A percentile compares a stretch with the other conserved stretches of the same genome.
phyloP scores from a whole-genome alignment of 192 early-diverging fungal species.

The Thamnidium elegans region DNA sequence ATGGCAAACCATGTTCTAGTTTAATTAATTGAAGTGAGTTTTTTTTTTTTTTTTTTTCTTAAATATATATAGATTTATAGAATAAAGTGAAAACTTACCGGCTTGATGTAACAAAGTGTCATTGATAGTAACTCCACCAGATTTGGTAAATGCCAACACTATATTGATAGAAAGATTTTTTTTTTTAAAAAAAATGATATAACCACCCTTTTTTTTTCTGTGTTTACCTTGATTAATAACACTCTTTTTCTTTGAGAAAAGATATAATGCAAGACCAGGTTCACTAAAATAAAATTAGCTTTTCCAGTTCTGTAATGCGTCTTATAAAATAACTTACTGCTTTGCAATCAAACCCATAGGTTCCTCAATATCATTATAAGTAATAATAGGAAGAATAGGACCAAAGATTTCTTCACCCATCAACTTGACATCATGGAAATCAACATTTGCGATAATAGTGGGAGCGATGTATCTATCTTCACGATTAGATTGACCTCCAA shows the following conservation, averaged over 20 bases:
- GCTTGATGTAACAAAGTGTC: constrained; percentile 69
- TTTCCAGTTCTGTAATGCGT: background rate
- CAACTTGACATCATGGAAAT: constrained; percentile 44
- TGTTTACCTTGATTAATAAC: constrained; percentile 27
- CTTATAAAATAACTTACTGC: constrained; percentile 22
- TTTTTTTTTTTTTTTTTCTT: too few relatives aligned
- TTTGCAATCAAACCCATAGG: constrained; percentile 60
- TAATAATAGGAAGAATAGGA: constrained; percentile 81
- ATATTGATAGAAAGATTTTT: constrained; percentile 1
- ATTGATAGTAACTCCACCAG: constrained; percentile 78
- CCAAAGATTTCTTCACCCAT: constrained; percentile 93
- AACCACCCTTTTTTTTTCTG: constrained; percentile 11
- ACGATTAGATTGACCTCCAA: constrained; percentile 61
- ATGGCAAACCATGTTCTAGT: constrained; percentile 57
- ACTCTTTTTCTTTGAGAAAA: constrained; percentile 28
- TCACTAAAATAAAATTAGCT: constrained; percentile 1
- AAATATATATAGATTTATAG: background rate
- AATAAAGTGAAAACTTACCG: constrained; percentile 37
- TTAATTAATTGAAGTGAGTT: background rate
- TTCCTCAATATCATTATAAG: constrained; percentile 59
- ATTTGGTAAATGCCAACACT: constrained; percentile 66
- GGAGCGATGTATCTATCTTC: constrained; percentile 75
- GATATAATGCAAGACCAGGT: constrained; percentile 29
- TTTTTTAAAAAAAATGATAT: constrained; percentile 16
- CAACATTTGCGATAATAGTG: constrained; percentile 74